Conservation (phyloP, 306 rosid species). For the Mimosa pudica region DNA sequence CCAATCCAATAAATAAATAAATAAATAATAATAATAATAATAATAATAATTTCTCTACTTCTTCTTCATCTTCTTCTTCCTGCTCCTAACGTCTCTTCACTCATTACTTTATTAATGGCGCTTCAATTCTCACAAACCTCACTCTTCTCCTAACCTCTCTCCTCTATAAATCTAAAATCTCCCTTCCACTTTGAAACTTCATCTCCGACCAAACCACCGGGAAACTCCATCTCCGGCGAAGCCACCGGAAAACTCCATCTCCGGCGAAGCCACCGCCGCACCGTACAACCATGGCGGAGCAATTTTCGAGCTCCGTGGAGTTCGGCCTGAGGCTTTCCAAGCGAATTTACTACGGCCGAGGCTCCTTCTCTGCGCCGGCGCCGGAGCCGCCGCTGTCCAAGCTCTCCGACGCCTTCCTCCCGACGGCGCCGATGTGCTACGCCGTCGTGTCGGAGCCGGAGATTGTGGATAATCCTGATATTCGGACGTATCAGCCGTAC, state of each 20-base stretch:
- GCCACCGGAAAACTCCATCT: constrained; percentile 5
- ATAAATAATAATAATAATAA: background rate
- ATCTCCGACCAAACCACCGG: constrained; percentile 9
- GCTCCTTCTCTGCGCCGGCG: constrained; percentile 38
- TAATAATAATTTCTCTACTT: background rate
- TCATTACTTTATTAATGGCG: constrained; percentile 24
- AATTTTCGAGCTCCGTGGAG: constrained; percentile 72
- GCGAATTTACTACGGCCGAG: constrained; percentile 66
- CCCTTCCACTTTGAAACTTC: background rate
- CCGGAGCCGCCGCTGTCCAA: constrained; percentile 38
- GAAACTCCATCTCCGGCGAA: background rate
- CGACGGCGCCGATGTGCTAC: constrained; percentile 79
- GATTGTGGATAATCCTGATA: constrained; percentile 85
- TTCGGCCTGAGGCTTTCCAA: constrained; percentile 74
- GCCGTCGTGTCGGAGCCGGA: constrained; percentile 80
- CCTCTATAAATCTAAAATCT: too few relatives aligned
- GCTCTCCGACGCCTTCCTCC: constrained; percentile 45
- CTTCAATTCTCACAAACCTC: background rate
- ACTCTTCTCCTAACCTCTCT: background rate
- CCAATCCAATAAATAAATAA: too few relatives aligned
- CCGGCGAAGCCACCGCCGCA: background rate
- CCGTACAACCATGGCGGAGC: constrained; percentile 45
- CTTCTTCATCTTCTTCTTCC: constrained; percentile 19
- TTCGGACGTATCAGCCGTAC: constrained; percentile 92
- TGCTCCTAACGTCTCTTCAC: constrained; percentile 6